A percentile compares a stretch with the other conserved stretches of the same genome.
Evolutionary conservation across 1,284 basidiomycete species (phyloP).

Genomic region (Cerrena zonata): DNA sequence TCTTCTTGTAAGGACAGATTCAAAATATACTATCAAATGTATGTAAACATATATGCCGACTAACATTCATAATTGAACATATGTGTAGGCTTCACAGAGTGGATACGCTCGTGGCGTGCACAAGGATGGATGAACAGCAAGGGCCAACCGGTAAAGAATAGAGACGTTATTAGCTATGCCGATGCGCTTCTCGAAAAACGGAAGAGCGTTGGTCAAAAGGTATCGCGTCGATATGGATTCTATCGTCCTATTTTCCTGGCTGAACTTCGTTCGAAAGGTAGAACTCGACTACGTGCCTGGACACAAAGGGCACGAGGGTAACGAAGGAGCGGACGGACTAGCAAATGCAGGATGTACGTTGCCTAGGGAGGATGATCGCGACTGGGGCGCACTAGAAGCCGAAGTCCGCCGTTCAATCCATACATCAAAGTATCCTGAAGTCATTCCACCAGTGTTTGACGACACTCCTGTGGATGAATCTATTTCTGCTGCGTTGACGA

Average conservation of each 20-base stretch:
- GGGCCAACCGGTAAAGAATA: constrained; percentile 61
- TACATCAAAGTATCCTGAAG: constrained; percentile 17
- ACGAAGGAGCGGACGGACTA: constrained; percentile 71
- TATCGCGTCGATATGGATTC: constrained; percentile 3
- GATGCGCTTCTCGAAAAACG: constrained; percentile 48
- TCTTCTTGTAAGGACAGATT: constrained; percentile 71
- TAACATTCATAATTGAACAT: neutral
- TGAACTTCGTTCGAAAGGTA: constrained; percentile 26
- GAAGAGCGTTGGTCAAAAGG: constrained; percentile 40
- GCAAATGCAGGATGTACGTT: constrained; percentile 52
- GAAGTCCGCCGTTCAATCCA: constrained; percentile 31
- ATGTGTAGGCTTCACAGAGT: constrained; percentile 51
- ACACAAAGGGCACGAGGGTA: constrained; percentile 66
- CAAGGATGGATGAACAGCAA: constrained; percentile 45
- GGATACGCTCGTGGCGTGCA: constrained; percentile 56
- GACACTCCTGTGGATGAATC: neutral
- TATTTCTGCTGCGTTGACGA: neutral
- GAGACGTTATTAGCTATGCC: constrained; percentile 57
- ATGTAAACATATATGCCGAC: constrained; percentile 10
- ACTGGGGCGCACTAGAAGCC: constrained; percentile 39
- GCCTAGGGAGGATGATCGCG: constrained; percentile 36
- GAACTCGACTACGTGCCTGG: constrained; percentile 63
- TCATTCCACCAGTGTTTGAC: neutral
- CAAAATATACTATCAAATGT: constrained; percentile 72
- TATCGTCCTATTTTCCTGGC: neutral